A percentile compares a stretch with the other conserved stretches of the same genome.
Conservation (phyloP, 176 grass and related monocot species). For the Areca catechu region DNA sequence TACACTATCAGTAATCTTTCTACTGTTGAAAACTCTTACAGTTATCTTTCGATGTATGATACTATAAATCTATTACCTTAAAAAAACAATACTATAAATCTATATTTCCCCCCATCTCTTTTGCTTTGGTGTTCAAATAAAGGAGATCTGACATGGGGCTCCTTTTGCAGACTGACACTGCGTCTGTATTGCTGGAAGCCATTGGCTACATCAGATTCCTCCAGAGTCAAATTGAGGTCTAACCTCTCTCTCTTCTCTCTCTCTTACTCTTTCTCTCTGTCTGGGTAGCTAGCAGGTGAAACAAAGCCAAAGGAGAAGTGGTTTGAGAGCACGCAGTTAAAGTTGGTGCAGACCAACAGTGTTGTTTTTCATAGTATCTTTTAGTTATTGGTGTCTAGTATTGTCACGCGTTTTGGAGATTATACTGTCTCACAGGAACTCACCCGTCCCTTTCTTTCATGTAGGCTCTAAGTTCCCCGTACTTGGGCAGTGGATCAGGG, state of each 20-base stretch:
- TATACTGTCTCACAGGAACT: not conserved
- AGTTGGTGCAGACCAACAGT: slow-evolving; percentile 25
- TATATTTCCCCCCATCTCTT: slow-evolving; percentile 30
- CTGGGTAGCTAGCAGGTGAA: slow-evolving; percentile 18
- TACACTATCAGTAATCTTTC: no score
- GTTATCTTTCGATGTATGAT: no score
- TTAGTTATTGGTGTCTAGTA: slow-evolving; percentile 30
- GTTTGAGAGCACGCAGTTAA: slow-evolving; percentile 77
- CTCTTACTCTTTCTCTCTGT: not conserved
- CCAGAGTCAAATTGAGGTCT: slow-evolving; percentile 62
- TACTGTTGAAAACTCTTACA: no score
- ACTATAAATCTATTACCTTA: not conserved
- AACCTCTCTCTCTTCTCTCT: slow-evolving; percentile 21
- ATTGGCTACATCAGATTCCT: slow-evolving; percentile 80
- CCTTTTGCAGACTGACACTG: slow-evolving; percentile 72
- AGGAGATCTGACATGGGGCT: slow-evolving; percentile 34
- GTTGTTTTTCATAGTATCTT: slow-evolving; percentile 16
- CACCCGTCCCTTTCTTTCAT: slow-evolving; percentile 22
- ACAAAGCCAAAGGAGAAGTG: slow-evolving; percentile 41
- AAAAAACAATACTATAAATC: slow-evolving; percentile 13
- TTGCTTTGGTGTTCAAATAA: slow-evolving; percentile 38
- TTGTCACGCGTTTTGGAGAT: slow-evolving; percentile 23
- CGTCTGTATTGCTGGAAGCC: slow-evolving; percentile 78
- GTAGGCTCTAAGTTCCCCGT: slow-evolving; percentile 74
- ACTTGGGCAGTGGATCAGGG: slow-evolving; percentile 35